phyloP scores from a whole-genome alignment of 176 grass and related monocot genomes.

The Lolium multiflorum region DNA sequence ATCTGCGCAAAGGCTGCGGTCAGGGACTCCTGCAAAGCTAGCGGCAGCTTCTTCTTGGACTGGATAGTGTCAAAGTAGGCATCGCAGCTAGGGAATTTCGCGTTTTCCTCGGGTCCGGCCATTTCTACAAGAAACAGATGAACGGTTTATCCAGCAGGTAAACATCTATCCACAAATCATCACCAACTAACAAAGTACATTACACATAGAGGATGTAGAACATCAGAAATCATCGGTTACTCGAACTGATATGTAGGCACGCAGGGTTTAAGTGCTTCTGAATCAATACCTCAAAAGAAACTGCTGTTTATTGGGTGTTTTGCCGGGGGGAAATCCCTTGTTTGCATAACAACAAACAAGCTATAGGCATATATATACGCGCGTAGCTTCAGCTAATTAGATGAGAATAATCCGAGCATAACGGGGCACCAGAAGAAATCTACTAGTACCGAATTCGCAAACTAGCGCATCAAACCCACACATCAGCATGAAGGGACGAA shows the following conservation, averaged over 20 bases:
- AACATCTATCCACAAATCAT: neutral
- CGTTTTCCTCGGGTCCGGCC: conserved; percentile 38
- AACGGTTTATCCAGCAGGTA: conserved; percentile 5
- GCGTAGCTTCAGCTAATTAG: neutral
- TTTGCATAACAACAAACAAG: conserved; percentile 41
- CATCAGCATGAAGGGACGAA: neutral
- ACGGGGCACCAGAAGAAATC: neutral
- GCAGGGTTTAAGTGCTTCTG: neutral
- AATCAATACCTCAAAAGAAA: neutral
- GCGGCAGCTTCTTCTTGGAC: conserved; percentile 85
- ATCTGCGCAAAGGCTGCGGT: conserved; percentile 81
- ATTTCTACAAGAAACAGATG: conserved; percentile 49
- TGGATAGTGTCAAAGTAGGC: conserved; percentile 93
- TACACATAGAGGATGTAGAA: neutral
- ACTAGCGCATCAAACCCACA: conserved; percentile 4
- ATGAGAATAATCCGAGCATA: neutral
- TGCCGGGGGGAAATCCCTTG: neutral
- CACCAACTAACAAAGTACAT: neutral
- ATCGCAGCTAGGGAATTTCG: conserved; percentile 66
- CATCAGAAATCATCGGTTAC: neutral
- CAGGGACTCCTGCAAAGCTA: conserved; percentile 73
- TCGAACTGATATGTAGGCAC: neutral
- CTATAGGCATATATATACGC: neutral
- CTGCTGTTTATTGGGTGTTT: neutral
- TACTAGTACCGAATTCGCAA: neutral